Conservation (phyloP, 2,329 filamentous ascomycete species). For the Leptographium lundbergii region DNA sequence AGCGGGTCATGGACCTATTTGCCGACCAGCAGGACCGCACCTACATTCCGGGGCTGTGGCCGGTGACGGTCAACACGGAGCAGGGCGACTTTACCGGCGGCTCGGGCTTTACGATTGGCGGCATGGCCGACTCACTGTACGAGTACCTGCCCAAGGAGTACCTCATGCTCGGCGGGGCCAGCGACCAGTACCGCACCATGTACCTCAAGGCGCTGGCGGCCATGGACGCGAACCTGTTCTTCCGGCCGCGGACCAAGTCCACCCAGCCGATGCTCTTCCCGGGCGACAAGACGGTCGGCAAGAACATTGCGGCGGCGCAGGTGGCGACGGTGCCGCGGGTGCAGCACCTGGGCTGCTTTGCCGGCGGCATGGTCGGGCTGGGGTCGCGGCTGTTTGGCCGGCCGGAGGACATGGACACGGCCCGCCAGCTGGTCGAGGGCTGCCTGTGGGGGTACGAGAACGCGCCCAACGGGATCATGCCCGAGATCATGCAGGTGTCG, state of each 20-base stretch:
- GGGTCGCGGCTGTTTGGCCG: slow-evolving; percentile 17
- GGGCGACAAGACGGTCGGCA: slow-evolving; percentile 25
- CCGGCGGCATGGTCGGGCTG: slow-evolving; percentile 31
- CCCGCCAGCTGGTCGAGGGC: slow-evolving; percentile 35
- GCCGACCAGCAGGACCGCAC: slow-evolving; percentile 53
- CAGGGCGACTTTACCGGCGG: slow-evolving; percentile 30
- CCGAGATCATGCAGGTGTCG: slow-evolving; percentile 24
- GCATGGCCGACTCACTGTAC: slow-evolving; percentile 37
- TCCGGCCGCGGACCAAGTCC: slow-evolving; percentile 6
- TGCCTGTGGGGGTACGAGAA: slow-evolving; percentile 42
- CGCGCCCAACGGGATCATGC: slow-evolving; percentile 40
- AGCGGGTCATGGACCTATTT: slow-evolving; percentile 58
- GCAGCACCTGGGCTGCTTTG: slow-evolving; percentile 30
- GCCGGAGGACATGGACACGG: slow-evolving; percentile 27
- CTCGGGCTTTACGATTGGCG: slow-evolving; percentile 29
- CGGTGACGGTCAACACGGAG: slow-evolving; percentile 48
- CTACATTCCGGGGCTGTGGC: slow-evolving; percentile 61
- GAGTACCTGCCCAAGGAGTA: slow-evolving; percentile 43
- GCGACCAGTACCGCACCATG: slow-evolving; percentile 50
- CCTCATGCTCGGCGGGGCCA: slow-evolving; percentile 49
- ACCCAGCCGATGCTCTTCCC: slow-evolving; percentile 7
- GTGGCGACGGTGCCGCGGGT: slow-evolving; percentile 21
- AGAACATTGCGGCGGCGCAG: slow-evolving; percentile 12
- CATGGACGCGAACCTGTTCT: slow-evolving; percentile 11
- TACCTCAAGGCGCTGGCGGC: slow-evolving; percentile 43